phyloP scores from a whole-genome alignment of 1,284 basidiomycete genomes.

The Boletus mariae region DNA sequence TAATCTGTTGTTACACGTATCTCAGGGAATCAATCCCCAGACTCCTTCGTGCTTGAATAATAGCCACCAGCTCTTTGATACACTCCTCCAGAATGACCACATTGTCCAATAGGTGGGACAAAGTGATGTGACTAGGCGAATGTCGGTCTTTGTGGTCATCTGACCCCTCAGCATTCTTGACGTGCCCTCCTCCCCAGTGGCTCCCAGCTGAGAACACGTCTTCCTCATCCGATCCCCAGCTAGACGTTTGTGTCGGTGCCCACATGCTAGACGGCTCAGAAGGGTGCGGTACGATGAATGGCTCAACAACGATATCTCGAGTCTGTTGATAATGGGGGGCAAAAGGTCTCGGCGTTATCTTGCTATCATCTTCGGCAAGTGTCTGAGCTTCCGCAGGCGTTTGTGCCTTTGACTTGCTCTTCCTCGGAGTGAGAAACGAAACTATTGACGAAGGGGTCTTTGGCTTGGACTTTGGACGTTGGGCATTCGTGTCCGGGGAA shows the following conservation, averaged over 20 bases:
- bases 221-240: slow-evolving; percentile 59
- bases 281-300: slow-evolving; percentile 61
- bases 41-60: slow-evolving; percentile 81
- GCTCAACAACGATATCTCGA: slow-evolving; percentile 67
- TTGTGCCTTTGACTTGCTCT: slow-evolving; percentile 44
- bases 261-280: slow-evolving; percentile 49
- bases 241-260: slow-evolving; percentile 50
- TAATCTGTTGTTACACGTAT: slow-evolving; percentile 49
- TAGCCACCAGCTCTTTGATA: slow-evolving; percentile 89
- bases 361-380: slow-evolving; percentile 38
- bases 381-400: slow-evolving; percentile 40
- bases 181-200: slow-evolving; percentile 50
- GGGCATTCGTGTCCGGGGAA: slow-evolving; percentile 26
- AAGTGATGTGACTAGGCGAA: slow-evolving; percentile 50
- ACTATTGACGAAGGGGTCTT: slow-evolving; percentile 62
- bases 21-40: slow-evolving; percentile 83
- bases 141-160: slow-evolving; percentile 25
- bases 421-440: slow-evolving; percentile 78
- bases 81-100: slow-evolving; percentile 94
- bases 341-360: slow-evolving; percentile 75
- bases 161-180: slow-evolving; percentile 28
- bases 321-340: slow-evolving; percentile 83
- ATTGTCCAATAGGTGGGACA: slow-evolving; percentile 89
- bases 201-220: slow-evolving; percentile 58
- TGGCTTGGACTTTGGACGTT: slow-evolving; percentile 49